Base-by-base conservation (phyloP, 169 alveolate genomes). In the Eimeria praecox region DNA sequence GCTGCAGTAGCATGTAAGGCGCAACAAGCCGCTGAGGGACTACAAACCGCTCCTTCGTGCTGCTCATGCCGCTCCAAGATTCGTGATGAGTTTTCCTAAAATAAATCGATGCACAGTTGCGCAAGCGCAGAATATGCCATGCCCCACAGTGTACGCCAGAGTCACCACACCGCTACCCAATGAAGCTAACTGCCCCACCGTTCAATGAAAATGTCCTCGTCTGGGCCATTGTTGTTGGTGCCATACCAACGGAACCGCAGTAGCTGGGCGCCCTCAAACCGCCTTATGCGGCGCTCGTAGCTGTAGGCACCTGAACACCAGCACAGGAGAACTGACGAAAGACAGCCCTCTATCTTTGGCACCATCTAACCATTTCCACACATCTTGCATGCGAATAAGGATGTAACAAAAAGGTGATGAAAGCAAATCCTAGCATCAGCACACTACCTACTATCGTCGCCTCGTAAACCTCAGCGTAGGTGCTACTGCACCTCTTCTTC, bases 51-150 rank as follows among this genome's bases (percentile, higher is more conserved):
- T 97, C 98, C 95, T 97, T 97, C 22, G 98, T 95, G 93, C 97
- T 96, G 92, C 90, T 90, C 80, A 97, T 97, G 30, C 98, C 98
- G 0, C 98, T 96, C 98, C 98, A 97, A 82, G 96, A 95, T 83
- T 97, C 98, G 85, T 97, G 98, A 52, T 97, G 98, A n/a, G 97
- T 97, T 85, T 97, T 97, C 83, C 98, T 97, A 62, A 86, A 94
- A 52, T 90, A 94, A 95, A 97, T 95, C 42, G 52, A 14, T 6
- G 2, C 54, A 18, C 89, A 80, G 54, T 22, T 42, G 27, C 62
- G 33, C 62, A 86, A 33, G n/a, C n/a, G 24, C 38, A 62, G 27
- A 30, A 69, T 1, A 69, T 35, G 80, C 24, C 80, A 12, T 38
- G 8, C 0, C 54, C 83, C 9, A 12, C 1, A 0, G 49, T 52